Evolutionary conservation across 2,329 filamentous ascomycete species (phyloP).

Genomic region (Waltergamsia citrina): DNA sequence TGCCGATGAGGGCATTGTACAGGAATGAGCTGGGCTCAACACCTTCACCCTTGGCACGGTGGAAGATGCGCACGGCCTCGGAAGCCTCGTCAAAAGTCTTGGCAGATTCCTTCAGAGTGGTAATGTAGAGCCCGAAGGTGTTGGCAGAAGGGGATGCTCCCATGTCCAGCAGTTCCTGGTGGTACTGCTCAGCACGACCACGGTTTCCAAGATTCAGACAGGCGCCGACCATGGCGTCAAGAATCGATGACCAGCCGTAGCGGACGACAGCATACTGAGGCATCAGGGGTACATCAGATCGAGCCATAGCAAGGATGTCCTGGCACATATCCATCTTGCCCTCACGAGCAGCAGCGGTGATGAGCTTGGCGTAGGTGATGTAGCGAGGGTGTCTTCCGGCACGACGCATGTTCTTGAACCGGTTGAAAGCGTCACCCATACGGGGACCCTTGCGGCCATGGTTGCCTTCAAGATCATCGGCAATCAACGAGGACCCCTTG

Average conservation of each 20-base stretch:
- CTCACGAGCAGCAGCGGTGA: conserved; percentile 79
- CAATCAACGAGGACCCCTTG: conserved; percentile 84
- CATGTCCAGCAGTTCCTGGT: conserved; percentile 85
- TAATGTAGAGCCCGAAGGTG: conserved; percentile 97
- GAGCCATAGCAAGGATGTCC: conserved; percentile 83
- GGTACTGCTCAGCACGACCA: conserved; percentile 68
- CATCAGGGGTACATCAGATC: conserved; percentile 76
- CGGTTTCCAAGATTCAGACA: conserved; percentile 79
- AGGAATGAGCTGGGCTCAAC: conserved; percentile 95
- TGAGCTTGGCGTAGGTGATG: conserved; percentile 94
- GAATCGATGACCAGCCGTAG: conserved; percentile 92
- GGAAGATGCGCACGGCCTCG: conserved; percentile 95
- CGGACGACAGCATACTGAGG: conserved; percentile 79
- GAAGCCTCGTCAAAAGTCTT: conserved; percentile 98
- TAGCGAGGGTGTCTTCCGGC: conserved; percentile 87
- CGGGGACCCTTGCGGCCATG: conserved; percentile 64
- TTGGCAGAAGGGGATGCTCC: conserved; percentile 90
- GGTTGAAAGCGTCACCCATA: conserved; percentile 69
- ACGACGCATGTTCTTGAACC: conserved; percentile 89
- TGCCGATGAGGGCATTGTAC: conserved; percentile 97
- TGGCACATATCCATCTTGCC: conserved; percentile 73
- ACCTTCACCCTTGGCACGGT: conserved; percentile 83
- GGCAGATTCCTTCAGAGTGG: conserved; percentile 93
- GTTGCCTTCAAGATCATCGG: conserved; percentile 77
- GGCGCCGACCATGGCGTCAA: conserved; percentile 93